Base-by-base conservation (phyloP, 1,284 basidiomycete species). In the Heterobasidion parviporum region DNA sequence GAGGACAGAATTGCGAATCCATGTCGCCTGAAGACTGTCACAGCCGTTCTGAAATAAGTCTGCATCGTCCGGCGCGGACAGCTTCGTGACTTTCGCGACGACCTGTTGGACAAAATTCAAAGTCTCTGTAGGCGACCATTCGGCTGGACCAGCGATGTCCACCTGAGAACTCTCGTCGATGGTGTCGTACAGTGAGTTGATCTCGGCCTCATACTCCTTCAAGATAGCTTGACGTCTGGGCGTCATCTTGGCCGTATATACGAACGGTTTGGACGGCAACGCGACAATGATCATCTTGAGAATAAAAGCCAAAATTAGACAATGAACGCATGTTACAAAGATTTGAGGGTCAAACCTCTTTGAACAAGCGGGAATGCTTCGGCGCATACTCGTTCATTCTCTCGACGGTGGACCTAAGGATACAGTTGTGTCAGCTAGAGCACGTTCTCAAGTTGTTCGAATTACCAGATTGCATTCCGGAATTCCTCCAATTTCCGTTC, bases 21-120 rank as follows among this genome's bases (percentile, higher is more conserved):
- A 74, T 0, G 70, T 74, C 6, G 74, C 68, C 59, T 72, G 70
- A 10, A 76, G 60, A 61, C 73, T 74, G 58, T 77, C 75, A 54
- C 72, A 72, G 6, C 75, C 74, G 33, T 65, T 61, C 18, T 69
- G 65, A 61, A 78, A 77, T 6, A 77, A 59, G 55, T 78, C 74
- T 12, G 63, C 69, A 14, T 62, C 56, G 52, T 74, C 71, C 5
- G 57, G 38, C 15, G 69, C 51, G 5, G 54, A 12, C 7, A 56
- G 53, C 8, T 54, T 53, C 20, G 73, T 53, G 14, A 70, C 68
- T 7, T 59, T 63, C 20, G 59, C 41, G 14, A 72, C 63, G 3
- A 68, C 60, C 2, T 55, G 54, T 12, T 64, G 63, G 6, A 73
- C 63, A 53, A 70, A 73, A 0, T 59, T 56, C 9, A 60, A 55